These are phyloP conservation scores for Alternaria sp. DNA, from an alignment of 2,329 filamentous ascomycete species.

Conservation along the genomic window DNA sequence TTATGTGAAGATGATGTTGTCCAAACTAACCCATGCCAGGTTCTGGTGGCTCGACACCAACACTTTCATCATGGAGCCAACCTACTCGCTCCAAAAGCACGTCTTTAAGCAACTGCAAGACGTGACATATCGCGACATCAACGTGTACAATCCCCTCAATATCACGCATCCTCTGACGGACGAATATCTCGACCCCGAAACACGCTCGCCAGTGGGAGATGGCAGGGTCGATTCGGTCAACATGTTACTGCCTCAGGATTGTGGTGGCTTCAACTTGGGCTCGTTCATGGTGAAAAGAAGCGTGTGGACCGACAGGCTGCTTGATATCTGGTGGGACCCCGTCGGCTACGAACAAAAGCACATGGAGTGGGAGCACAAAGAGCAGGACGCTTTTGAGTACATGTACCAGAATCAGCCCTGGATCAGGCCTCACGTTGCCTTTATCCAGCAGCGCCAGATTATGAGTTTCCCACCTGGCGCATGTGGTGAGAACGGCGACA, in stretches of 20 bases:
- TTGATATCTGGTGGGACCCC: constrained; percentile 99
- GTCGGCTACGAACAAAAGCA: constrained; percentile 98
- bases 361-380: constrained; percentile 99
- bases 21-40: constrained; percentile 64
- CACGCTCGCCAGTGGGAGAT: constrained; percentile 78
- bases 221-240: constrained; percentile 81
- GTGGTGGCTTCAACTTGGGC: constrained; percentile 92
- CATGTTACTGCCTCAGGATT: constrained; percentile 90
- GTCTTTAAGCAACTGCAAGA: constrained; percentile 81
- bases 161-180: constrained; percentile 82
- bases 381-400: constrained; percentile 94
- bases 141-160: constrained; percentile 93
- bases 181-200: constrained; percentile 77
- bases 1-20: neutral
- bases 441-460: constrained; percentile 88
- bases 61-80: constrained; percentile 97
- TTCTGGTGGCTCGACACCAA: constrained; percentile 99
- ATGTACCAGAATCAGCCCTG: constrained; percentile 91
- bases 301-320: constrained; percentile 85
- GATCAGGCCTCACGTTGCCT: constrained; percentile 87
- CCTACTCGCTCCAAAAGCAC: constrained; percentile 86
- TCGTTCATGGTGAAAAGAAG: constrained; percentile 91
- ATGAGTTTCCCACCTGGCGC: constrained; percentile 94
- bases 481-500: constrained; percentile 78
- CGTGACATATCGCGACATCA: constrained; percentile 92